Evolutionary conservation across 140 eudicot genomes (phyloP), one percentile per base, ranked within the genome.

Genomic region (Bidens hawaiensis): DNA sequence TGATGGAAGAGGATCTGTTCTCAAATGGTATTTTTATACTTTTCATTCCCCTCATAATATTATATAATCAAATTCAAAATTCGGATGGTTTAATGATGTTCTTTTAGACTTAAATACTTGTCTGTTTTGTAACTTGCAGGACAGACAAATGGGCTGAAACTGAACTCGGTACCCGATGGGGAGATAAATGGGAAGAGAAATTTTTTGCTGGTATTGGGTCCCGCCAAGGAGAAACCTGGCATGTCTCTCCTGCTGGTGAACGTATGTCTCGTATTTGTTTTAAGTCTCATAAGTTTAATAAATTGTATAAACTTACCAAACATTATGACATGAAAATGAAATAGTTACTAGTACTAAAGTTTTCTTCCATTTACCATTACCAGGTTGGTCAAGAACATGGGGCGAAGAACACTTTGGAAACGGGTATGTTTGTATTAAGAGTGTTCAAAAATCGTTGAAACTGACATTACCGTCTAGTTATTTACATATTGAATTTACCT

Each of bases 211-310:
- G 96, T 50, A 81, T 91, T 55, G 98, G 98, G 63, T 91, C 98
- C 14, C 96, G 98, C 38, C 98, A 91, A 80, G 98, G 98, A 57
- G 98, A 91, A 82, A 91, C 98, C 6, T 91, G 98, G 98, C 98
- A 87, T 75, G 94, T 84, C 42, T 82, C 98, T 2, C 98, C 98
- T 54, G 76, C 57, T 45, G 78, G 77, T 69, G 98, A 84, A 64
- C 88, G 98, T 91, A 91, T 4, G 90, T 81, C 55, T 64, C 75
- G 19, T 24, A 30, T 16, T 55, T 8, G 17, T 38, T 69, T 52
- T 22, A 8, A 4, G 42, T n/a, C 8, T 36, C 17, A 4, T 10
- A 9, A 9, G 52, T 33, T 55, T 27, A 17, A 15, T 52, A 22
- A 36, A 34, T 23, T 9, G 53, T 34, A n/a, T n/a, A n/a, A n/a